phyloP scores from a whole-genome alignment of 495 filamentous ascomycete genomes.

The Penicillium steckii region DNA sequence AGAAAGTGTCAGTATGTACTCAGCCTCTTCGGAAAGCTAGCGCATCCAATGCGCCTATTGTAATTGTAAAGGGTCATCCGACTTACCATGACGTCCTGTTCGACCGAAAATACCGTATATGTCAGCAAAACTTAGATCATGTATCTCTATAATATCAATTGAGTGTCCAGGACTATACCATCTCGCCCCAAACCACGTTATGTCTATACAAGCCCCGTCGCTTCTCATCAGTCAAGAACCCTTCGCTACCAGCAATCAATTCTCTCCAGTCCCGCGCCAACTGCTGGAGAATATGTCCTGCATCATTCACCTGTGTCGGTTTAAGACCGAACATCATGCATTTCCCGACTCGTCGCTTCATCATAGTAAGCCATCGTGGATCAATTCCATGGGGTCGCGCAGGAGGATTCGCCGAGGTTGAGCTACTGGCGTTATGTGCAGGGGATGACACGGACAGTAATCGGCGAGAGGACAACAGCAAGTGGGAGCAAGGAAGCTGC shows the following conservation, averaged over 20 bases:
- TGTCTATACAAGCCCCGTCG: slow-evolving; percentile 68
- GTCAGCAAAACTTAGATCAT: slow-evolving; percentile 1
- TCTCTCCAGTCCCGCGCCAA: slow-evolving; percentile 75
- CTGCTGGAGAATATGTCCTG: slow-evolving; percentile 57
- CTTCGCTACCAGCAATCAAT: slow-evolving; percentile 74
- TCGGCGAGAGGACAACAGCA: slow-evolving; percentile 3
- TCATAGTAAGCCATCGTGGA: slow-evolving; percentile 73
- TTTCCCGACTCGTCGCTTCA: slow-evolving; percentile 72
- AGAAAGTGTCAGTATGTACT: slow-evolving; percentile 7
- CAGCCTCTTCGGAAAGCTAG: neutral
- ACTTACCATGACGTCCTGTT: slow-evolving; percentile 59
- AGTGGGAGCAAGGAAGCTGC: slow-evolving; percentile 13
- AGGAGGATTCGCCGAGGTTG: slow-evolving; percentile 13
- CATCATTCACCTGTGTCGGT: slow-evolving; percentile 57
- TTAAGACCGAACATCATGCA: slow-evolving; percentile 79
- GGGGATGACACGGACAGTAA: slow-evolving; percentile 26
- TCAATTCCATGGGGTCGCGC: slow-evolving; percentile 38
- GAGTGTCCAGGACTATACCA: slow-evolving; percentile 53
- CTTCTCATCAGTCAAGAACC: slow-evolving; percentile 68
- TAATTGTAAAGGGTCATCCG: neutral
- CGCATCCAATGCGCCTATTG: neutral
- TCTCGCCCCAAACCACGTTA: slow-evolving; percentile 86
- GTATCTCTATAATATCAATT: neutral
- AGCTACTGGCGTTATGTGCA: slow-evolving; percentile 8
- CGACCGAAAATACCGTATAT: slow-evolving; percentile 1